Evolutionary conservation across 345 rosid species (phyloP), one percentile per base, ranked within the genome.

Genomic region (Rhodamnia rubescens): DNA sequence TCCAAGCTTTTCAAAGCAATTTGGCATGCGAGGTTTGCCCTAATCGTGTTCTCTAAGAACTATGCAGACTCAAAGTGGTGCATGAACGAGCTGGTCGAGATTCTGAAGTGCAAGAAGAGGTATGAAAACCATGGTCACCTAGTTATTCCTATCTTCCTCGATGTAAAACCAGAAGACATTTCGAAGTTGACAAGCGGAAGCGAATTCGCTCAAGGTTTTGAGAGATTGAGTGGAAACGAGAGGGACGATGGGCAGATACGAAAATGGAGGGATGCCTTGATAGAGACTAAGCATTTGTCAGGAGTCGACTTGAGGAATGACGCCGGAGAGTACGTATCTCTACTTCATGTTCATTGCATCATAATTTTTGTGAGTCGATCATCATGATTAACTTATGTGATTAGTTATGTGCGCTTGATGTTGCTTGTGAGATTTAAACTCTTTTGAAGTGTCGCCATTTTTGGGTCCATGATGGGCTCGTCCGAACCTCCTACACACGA

Each of bases 1-100:
- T 9, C 11, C 10, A 29, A 12, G 24, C 6, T 85, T 50, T 21
- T 74, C 61, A 29, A 4, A 14, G 83, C 83, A 1, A 85, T 85
- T 40, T 21, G 3, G 13, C 11, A 27, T 26, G 10, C 86, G 1
- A 85, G 10, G 83, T 51, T 53, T 11, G 82, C 86, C 21, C 18
- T 85, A 6, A 26, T 85, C 58, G 12, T 85, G 40, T 53, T 85
- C 36, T 85, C 86, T 1, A 4, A 24, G 14, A 74, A 59, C 15
- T 85, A 53, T 32, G 86, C 86, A 6, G 53, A 40, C 12, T 85
- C 86, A 8, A 21, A 47, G 42, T 85, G 86, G 86, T 85, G 86
- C 50, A 59, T 84, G 5, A 24, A 61, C 1, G 86, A 84, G 52
- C 49, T 84, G 47, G 82, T 50, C 18, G 53, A 75, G 83, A 85